A percentile compares a stretch with the other conserved stretches of the same genome.
phyloP scores from a whole-genome alignment of 1,284 basidiomycete species.

The Trametes versicolor region DNA sequence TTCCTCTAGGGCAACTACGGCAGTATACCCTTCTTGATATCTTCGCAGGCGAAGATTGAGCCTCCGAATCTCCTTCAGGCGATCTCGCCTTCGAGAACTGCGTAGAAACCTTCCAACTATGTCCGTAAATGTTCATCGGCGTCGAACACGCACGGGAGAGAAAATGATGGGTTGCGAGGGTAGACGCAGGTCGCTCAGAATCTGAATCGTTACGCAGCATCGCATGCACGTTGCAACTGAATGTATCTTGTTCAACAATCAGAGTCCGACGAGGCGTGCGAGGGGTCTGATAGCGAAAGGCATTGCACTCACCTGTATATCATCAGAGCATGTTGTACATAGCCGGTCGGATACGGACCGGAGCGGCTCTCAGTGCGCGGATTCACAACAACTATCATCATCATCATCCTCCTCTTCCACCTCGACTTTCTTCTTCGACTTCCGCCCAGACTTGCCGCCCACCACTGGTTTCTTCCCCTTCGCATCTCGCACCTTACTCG shows the following conservation, averaged over 20 bases:
- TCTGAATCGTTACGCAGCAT: no score
- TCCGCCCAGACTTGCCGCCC: slow-evolving; percentile 26
- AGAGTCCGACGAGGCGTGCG: no score
- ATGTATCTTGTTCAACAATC: no score
- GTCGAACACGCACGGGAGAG: no score
- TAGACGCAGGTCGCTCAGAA: no score
- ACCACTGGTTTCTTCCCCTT: slow-evolving; percentile 35
- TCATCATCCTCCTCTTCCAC: slow-evolving; percentile 37
- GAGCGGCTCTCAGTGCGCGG: slow-evolving; percentile 15
- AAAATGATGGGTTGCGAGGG: neutral
- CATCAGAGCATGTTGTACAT: no score
- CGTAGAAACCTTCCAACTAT: neutral
- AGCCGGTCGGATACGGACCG: no score
- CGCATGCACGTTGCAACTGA: no score
- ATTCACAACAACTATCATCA: slow-evolving; percentile 24
- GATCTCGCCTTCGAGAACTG: neutral
- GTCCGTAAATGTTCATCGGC: neutral
- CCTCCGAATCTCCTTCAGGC: neutral
- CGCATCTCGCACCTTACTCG: slow-evolving; percentile 31
- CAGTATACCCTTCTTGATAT: neutral
- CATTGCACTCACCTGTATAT: no score
- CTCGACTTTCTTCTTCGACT: slow-evolving; percentile 32
- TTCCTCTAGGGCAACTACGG: neutral
- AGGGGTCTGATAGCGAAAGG: no score
- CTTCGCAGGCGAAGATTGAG: neutral